Evolutionary conservation across 257 asterid species (phyloP), one percentile per base, ranked within the genome.

Genomic region (Schizonepeta tenuifolia): DNA sequence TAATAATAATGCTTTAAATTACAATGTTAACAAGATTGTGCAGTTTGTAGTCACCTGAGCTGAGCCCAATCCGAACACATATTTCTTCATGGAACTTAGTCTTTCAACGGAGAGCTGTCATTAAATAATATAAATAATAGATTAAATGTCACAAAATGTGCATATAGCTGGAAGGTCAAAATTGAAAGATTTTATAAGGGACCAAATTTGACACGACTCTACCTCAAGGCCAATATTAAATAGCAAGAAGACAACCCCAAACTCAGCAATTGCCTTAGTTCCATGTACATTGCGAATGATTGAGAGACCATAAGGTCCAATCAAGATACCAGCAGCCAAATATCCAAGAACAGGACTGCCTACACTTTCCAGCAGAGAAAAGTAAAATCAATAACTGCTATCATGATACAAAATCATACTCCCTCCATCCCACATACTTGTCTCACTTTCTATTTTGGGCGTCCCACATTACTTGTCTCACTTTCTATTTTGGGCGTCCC

Each of bases 161-260:
- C 40, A 70, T 22, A 60, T 54, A 71, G 44, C 60, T 71, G 53
- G 24, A 54, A 65, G 55, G 71, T 71, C 58, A 71, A 76, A 38
- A 67, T 43, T 33, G 46, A 67, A 50, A 60, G 31, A 56, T 51
- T 46, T 67, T 8, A 46, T 15, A 3, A 40, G 33, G 56, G 44
- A 46, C 72, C 61, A 65, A 47, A 20, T 18, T 81, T 22, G 66
- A 43, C 75, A 54, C 44, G 6, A 43, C 26, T 72, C 75, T 83
- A 95, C 99, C 99, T 95, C 99, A 70, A 95, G 97, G 76, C 99
- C 99, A 79, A 95, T 95, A 80, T 95, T 95, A 79, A 95, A 95
- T 71, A 95, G 88, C 89, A 95, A 86, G 87, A 95, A 95, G 80
- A 95, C 99, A 74, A 95, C 99, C 55, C 99, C 99, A 76, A 95